These are phyloP conservation scores for Phytophthora colocasiae DNA, from an alignment of 352 stramenopile species.

Conservation along the genomic window DNA sequence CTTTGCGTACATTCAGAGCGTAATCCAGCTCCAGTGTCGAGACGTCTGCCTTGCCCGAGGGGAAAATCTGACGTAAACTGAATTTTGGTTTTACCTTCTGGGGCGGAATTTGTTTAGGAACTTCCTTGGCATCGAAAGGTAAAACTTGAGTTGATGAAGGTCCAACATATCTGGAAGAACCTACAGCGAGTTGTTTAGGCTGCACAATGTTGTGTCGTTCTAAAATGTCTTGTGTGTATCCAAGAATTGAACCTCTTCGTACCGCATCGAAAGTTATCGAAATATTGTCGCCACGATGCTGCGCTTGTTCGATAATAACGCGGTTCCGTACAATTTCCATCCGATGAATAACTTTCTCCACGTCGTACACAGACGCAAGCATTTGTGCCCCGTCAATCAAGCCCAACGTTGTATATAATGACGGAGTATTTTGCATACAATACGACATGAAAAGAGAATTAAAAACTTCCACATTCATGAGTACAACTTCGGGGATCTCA, in stretches of 20 bases:
- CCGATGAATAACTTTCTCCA: constrained; percentile 3
- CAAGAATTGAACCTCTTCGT: not conserved
- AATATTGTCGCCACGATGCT: not conserved
- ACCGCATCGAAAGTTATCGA: not conserved
- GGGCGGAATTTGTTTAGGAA: not conserved
- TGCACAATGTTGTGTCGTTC: constrained; percentile 1
- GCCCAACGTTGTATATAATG: constrained; percentile 28
- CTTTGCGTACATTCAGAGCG: constrained; percentile 18
- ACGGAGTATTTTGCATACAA: constrained; percentile 48
- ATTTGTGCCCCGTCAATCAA: constrained; percentile 34
- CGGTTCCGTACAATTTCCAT: constrained; percentile 5
- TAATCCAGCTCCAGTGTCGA: constrained; percentile 28
- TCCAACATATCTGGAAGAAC: not conserved
- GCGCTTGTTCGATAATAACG: not conserved
- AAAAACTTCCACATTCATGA: constrained; percentile 52
- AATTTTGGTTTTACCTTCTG: not conserved
- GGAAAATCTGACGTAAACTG: not conserved
- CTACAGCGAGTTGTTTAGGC: not conserved
- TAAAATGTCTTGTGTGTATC: constrained; percentile 5
- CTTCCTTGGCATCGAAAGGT: constrained; percentile 1
- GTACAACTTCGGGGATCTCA: constrained; percentile 31
- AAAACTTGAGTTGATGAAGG: constrained; percentile 5
- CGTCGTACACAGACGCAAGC: constrained; percentile 8
- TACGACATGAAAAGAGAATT: constrained; percentile 47
- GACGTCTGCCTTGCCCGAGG: not conserved